A percentile compares a stretch with the other conserved stretches of the same genome.
These are phyloP conservation scores for Monosporozyma aquatica DNA, from an alignment of 805 yeast genomes.

Conservation along the genomic window DNA sequence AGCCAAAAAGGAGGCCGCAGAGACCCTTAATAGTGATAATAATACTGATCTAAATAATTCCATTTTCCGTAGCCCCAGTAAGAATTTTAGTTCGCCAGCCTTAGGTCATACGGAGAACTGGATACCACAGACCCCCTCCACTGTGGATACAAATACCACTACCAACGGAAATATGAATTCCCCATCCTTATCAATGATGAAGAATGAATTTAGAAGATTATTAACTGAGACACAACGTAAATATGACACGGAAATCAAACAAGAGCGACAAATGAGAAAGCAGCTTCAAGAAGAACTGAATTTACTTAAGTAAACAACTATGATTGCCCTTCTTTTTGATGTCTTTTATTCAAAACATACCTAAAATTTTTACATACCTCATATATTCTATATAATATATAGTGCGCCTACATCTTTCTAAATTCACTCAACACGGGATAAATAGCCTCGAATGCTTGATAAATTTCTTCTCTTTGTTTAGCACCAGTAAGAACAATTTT, in stretches of 20 bases:
- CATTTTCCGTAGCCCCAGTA: neutral
- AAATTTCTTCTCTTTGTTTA: conserved; percentile 95
- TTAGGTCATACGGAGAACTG: conserved; percentile 1
- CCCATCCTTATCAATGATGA: conserved; percentile 45
- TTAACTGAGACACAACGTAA: conserved; percentile 52
- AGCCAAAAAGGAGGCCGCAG: conserved; percentile 19
- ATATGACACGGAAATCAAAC: conserved; percentile 48
- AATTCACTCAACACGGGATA: conserved; percentile 98
- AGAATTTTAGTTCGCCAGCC: neutral
- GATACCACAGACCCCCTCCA: neutral
- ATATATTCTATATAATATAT: neutral
- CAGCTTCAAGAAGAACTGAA: conserved; percentile 33
- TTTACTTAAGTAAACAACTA: too few relatives aligned
- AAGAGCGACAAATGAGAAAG: conserved; percentile 44
- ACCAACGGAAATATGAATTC: conserved; percentile 8
- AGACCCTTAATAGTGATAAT: neutral
- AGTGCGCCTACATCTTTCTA: conserved; percentile 47
- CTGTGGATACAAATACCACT: conserved; percentile 4
- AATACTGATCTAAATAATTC: neutral
- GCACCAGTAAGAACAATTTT: conserved; percentile 98
- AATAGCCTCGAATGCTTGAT: conserved; percentile 95
- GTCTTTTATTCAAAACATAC: neutral
- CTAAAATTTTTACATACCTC: neutral
- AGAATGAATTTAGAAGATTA: conserved; percentile 60
- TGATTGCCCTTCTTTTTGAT: too few relatives aligned